Conservation (phyloP, 495 filamentous ascomycete species). For the Saxophila tyrrhenica region DNA sequence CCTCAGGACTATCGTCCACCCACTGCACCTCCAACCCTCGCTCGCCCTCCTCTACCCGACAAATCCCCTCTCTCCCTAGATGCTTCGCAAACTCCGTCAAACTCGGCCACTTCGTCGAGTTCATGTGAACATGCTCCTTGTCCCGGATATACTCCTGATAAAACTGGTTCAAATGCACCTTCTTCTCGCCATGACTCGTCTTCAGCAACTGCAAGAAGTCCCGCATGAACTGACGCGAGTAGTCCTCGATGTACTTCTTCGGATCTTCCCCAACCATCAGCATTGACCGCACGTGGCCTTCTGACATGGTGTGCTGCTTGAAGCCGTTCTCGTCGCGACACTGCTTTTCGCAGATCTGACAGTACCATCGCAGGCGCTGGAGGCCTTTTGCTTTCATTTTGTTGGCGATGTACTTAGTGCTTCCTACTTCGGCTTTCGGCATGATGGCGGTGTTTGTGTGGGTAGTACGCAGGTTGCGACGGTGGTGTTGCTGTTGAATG, state of each 20-base stretch:
- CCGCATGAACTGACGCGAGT: slow-evolving; percentile 59
- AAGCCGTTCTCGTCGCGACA: slow-evolving; percentile 62
- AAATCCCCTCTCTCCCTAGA: slow-evolving; percentile 72
- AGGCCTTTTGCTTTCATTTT: slow-evolving; percentile 84
- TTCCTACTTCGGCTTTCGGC: slow-evolving; percentile 85
- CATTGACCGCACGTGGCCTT: slow-evolving; percentile 77
- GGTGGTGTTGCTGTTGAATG: background rate
- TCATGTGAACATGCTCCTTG: slow-evolving; percentile 87
- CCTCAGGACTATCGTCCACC: slow-evolving; percentile 83
- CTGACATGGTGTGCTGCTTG: slow-evolving; percentile 64
- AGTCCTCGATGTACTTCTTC: slow-evolving; percentile 66
- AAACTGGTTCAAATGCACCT: slow-evolving; percentile 74
- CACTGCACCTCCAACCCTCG: slow-evolving; percentile 70
- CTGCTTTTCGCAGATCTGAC: slow-evolving; percentile 54
- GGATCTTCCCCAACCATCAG: slow-evolving; percentile 74
- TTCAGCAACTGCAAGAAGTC: slow-evolving; percentile 67
- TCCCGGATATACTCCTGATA: slow-evolving; percentile 79
- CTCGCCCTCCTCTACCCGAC: slow-evolving; percentile 78
- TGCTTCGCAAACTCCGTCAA: slow-evolving; percentile 82
- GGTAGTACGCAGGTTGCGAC: background rate
- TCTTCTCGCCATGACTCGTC: slow-evolving; percentile 77
- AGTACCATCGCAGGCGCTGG: slow-evolving; percentile 78
- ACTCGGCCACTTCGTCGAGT: slow-evolving; percentile 73
- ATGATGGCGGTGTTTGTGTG: slow-evolving; percentile 42
- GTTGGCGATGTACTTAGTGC: slow-evolving; percentile 75